Percentiles rank a stretch among this genome's conserved stretches.
phyloP scores from a whole-genome alignment of 768 basidiomycete genomes.

The Guyanaporus albipodus region DNA sequence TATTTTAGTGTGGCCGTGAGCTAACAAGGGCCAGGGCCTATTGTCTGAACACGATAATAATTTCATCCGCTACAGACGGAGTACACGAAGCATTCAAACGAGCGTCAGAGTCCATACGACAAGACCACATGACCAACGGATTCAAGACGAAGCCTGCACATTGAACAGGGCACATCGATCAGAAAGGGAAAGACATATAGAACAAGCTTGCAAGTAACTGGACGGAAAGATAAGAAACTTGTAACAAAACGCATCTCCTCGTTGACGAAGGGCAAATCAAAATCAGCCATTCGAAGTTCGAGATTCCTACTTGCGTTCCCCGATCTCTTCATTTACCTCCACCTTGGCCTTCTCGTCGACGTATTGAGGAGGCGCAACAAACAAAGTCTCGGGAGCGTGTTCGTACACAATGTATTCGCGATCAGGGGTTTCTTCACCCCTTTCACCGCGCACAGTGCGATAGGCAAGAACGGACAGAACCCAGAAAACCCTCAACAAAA shows the following conservation, averaged over 20 bases:
- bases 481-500: conserved; percentile 77
- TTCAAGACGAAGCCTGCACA: conserved; percentile 3
- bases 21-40: too few species aligned
- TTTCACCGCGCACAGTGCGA: conserved; percentile 50
- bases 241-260: not conserved
- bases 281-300: not conserved
- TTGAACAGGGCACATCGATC: conserved; percentile 4
- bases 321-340: conserved; percentile 9
- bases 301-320: conserved; percentile 17
- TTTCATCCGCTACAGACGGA: not conserved
- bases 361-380: conserved; percentile 56
- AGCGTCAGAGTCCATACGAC: conserved; percentile 17
- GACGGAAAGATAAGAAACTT: not conserved
- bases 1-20: too few species aligned
- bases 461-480: conserved; percentile 60
- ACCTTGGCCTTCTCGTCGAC: conserved; percentile 48
- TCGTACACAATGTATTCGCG: conserved; percentile 42
- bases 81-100: conserved; percentile 19
- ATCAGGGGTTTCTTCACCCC: conserved; percentile 40
- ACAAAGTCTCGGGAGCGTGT: conserved; percentile 44
- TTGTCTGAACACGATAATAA: too few species aligned
- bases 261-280: not conserved
- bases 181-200: not conserved
- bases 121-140: not conserved
- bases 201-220: conserved; percentile 9